phyloP scores from a whole-genome alignment of 208 protist genomes.

The Blastocrithidia nonstop region DNA sequence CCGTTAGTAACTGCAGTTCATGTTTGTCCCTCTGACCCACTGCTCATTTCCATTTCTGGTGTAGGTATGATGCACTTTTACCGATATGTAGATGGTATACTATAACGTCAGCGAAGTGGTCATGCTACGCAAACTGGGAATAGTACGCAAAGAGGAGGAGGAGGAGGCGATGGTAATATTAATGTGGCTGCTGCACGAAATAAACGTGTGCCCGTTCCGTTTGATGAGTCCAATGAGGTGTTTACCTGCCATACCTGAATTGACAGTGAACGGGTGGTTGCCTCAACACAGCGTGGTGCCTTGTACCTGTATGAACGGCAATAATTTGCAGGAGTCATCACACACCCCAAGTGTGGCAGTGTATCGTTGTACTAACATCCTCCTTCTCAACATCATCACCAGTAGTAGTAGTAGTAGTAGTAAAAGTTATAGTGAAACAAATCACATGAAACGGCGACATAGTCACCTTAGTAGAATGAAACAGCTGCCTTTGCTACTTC shows the following conservation, averaged over 20 bases:
- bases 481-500: too few species aligned
- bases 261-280: conserved; percentile 55
- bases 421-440: too few species aligned
- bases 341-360: too few species aligned
- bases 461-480: too few species aligned
- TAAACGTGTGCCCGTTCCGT: too few species aligned
- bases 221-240: conserved; percentile 17
- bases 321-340: conserved; percentile 29
- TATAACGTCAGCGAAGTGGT: conserved; percentile 53
- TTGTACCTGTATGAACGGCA: conserved; percentile 72
- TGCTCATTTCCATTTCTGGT: conserved; percentile 81
- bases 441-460: too few species aligned
- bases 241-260: conserved; percentile 89
- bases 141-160: too few species aligned
- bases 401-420: too few species aligned
- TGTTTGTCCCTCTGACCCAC: conserved; percentile 77
- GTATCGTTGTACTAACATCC: too few species aligned
- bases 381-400: too few species aligned
- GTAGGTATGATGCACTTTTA: conserved; percentile 86
- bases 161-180: too few species aligned
- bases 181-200: too few species aligned
- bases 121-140: conserved; percentile 31
- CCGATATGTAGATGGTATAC: conserved; percentile 71
- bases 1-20: conserved; percentile 49
- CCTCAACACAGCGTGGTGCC: conserved; percentile 68